phyloP scores from a whole-genome alignment of 1,284 basidiomycete species.

The Trametes hirsuta region DNA sequence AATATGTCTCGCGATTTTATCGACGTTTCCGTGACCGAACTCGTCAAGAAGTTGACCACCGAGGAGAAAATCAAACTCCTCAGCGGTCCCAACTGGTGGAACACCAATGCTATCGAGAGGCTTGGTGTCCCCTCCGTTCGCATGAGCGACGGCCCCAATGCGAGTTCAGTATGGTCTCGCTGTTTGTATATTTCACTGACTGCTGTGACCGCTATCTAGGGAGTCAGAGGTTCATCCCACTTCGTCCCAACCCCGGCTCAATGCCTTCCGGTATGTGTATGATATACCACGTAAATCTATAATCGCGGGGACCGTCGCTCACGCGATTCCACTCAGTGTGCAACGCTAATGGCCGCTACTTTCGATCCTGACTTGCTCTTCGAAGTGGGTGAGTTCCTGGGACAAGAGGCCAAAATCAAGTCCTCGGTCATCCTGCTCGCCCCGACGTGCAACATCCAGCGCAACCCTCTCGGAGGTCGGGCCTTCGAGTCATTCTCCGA shows the following conservation, averaged over 20 bases:
- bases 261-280: conserved; percentile 34
- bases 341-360: conserved; percentile 68
- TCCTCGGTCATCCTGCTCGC: conserved; percentile 65
- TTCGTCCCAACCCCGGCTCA: conserved; percentile 50
- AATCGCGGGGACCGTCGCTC: no score
- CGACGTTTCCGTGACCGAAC: conserved; percentile 52
- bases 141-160: conserved; percentile 71
- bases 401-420: conserved; percentile 64
- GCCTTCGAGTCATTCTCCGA: conserved; percentile 44
- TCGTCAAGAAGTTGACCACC: conserved; percentile 54
- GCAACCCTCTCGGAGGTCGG: not conserved
- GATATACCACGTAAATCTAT: not conserved
- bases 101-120: conserved; percentile 58
- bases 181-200: conserved; percentile 10
- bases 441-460: conserved; percentile 40
- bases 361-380: conserved; percentile 61
- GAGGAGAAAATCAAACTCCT: conserved; percentile 70
- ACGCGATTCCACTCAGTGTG: conserved; percentile 47
- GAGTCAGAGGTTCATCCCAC: conserved; percentile 69
- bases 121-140: conserved; percentile 64
- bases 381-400: conserved; percentile 59
- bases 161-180: conserved; percentile 24
- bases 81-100: conserved; percentile 74
- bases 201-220: conserved; percentile 38
- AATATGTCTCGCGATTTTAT: conserved; percentile 52